Conservation (phyloP, 345 rosid species). For the Melaleuca alternifolia region DNA sequence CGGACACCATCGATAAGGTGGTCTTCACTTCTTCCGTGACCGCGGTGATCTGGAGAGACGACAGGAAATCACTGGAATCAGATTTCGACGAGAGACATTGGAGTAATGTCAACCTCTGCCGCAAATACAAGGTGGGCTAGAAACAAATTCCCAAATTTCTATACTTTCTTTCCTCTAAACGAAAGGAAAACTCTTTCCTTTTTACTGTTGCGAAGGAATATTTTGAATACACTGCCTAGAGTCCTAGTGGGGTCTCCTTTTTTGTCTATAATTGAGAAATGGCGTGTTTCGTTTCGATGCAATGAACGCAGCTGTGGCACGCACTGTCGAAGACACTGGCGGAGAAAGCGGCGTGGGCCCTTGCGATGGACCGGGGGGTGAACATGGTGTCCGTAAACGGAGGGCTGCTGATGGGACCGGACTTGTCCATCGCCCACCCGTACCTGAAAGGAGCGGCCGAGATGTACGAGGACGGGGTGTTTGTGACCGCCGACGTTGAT, state of each 20-base stretch:
- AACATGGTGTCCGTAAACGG: constrained; percentile 53
- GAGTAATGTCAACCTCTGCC: constrained; percentile 40
- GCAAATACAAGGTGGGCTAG: constrained; percentile 37
- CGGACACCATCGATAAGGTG: constrained; percentile 46
- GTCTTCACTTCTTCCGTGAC: constrained; percentile 58
- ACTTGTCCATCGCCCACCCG: constrained; percentile 29
- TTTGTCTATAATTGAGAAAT: background rate
- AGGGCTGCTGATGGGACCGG: constrained; percentile 39
- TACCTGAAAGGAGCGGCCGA: constrained; percentile 66
- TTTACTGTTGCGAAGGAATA: background rate
- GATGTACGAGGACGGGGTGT: constrained; percentile 58
- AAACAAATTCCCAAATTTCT: background rate
- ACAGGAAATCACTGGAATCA: constrained; percentile 5
- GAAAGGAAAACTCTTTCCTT: background rate
- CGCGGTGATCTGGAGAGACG: constrained; percentile 41
- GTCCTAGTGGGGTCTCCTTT: background rate
- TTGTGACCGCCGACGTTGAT: constrained; percentile 38
- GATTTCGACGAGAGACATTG: constrained; percentile 43
- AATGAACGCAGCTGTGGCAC: constrained; percentile 44
- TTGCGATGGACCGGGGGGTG: constrained; percentile 65
- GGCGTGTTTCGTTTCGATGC: background rate
- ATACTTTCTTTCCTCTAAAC: background rate
- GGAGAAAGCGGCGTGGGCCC: constrained; percentile 70
- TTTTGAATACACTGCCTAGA: background rate
- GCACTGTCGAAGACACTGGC: constrained; percentile 50